These are phyloP conservation scores for Eruca vesicaria DNA, from an alignment of 441 rosid species.

Conservation along the genomic window DNA sequence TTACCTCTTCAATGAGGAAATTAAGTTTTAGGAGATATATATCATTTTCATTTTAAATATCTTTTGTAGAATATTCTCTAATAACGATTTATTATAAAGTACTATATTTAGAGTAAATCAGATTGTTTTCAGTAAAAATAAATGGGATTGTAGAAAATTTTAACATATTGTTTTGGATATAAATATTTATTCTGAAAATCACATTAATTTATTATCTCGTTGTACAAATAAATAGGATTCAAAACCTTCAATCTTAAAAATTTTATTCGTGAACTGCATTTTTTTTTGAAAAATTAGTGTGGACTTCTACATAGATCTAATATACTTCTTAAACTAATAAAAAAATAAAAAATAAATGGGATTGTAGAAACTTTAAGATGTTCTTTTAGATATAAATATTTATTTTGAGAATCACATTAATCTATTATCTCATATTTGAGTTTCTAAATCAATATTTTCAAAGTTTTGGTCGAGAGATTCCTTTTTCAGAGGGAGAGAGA, in stretches of 20 bases:
- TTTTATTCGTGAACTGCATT: too few relatives aligned
- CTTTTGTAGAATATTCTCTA: neutral
- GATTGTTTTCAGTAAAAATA: neutral
- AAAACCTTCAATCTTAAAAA: too few relatives aligned
- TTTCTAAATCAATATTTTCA: neutral
- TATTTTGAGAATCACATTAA: neutral
- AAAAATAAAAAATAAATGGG: too few relatives aligned
- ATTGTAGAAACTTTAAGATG: too few relatives aligned
- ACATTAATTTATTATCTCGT: neutral
- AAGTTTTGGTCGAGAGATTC: too few relatives aligned
- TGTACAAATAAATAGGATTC: too few relatives aligned
- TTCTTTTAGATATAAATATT: neutral
- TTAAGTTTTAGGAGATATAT: neutral
- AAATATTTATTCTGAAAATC: neutral
- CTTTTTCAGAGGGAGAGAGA: too few relatives aligned
- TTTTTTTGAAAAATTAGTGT: neutral
- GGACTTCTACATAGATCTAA: too few relatives aligned
- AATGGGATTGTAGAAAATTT: neutral
- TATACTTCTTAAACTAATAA: too few relatives aligned
- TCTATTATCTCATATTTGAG: neutral
- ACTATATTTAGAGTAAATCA: neutral
- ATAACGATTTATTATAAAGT: neutral
- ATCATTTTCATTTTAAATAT: neutral
- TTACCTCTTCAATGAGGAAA: slow-evolving; percentile 22
- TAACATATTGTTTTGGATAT: neutral